Evolutionary conservation across 495 filamentous ascomycete genomes (phyloP), one percentile per base, ranked within the genome.

Genomic region (Talaromyces proteolyticus): DNA sequence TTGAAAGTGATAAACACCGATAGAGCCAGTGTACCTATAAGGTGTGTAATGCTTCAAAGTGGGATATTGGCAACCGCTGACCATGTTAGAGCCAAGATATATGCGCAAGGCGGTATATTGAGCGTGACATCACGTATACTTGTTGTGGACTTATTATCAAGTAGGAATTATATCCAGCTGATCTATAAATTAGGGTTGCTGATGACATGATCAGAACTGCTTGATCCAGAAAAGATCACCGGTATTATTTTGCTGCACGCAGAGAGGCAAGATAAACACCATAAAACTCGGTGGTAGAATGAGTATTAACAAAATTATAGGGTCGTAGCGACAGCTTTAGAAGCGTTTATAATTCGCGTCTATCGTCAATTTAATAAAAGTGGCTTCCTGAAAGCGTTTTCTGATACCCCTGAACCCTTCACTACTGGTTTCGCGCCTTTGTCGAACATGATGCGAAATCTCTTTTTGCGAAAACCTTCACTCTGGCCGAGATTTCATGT

Each of bases 401-500:
- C 93, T 0, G 93, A 98, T 58, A 88, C 84, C 16, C 93, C 93
- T 0, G 90, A 97, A 65, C 86, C 91, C 3, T 96, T 98, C 55
- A 88, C 88, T 0, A 81, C 81, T 1, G 93, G 91, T 2, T 97
- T 96, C 63, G 81, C 91, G 6, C 93, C 94, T 2, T 70, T 98
- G 34, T 80, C 87, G 5, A 92, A 83, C 38, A 95, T 94, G 84
- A 84, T 98, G 81, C 80, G 87, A 21, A 97, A 97, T 54, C 64
- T 97, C 19, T 96, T 97, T 59, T 76, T 98, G 11, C 82, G 87
- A 16, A 95, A 90, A 56, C 84, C 86, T 10, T 89, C 90, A 0
- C 67, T 98, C 7, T 98, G 93, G 86, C 93, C 93, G 8, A 80
- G 93, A n/a, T 98, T 96, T 57, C 92, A 97, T 59, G 77, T 95